Evolutionary conservation across 169 alveolate genomes (phyloP).

Genomic region (Eimeria tenella): DNA sequence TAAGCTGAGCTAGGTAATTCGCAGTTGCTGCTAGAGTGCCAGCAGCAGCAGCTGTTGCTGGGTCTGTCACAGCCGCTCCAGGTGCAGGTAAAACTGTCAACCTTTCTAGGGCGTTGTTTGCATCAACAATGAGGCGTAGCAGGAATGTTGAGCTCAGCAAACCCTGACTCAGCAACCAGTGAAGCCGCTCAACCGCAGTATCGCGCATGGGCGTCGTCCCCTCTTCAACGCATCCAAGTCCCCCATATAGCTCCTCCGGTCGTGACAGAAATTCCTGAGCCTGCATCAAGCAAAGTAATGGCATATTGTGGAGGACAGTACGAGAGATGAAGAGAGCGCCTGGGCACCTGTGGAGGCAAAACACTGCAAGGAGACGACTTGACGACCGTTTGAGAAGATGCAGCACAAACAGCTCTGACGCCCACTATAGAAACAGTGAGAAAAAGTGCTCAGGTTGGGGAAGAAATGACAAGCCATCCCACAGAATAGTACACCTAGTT

Average conservation of each 20-base stretch:
- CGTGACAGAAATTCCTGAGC: constrained; percentile 35
- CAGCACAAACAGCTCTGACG: neutral
- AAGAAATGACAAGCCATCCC: too few relatives aligned
- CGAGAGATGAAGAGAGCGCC: neutral
- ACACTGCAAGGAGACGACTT: neutral
- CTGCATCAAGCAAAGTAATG: neutral
- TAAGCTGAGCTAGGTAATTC: neutral
- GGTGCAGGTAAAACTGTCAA: constrained; percentile 35
- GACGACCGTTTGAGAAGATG: neutral
- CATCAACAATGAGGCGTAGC: constrained; percentile 45
- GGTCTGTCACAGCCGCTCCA: neutral
- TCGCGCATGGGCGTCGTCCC: constrained; percentile 52
- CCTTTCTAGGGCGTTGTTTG: constrained; percentile 21
- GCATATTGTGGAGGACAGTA: neutral
- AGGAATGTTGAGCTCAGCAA: constrained; percentile 32
- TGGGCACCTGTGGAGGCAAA: neutral
- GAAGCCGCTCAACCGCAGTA: constrained; percentile 24
- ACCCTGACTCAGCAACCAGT: constrained; percentile 26
- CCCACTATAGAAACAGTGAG: neutral
- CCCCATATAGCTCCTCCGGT: constrained; percentile 64
- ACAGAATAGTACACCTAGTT: neutral
- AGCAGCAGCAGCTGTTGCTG: constrained; percentile 16
- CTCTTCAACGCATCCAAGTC: constrained; percentile 44
- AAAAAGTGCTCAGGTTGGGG: too few relatives aligned
- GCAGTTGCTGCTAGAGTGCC: neutral